Percentiles rank a stretch among this genome's conserved stretches.
These are phyloP conservation scores for Aspergillus oerlinghausenensis DNA, from an alignment of 2,329 filamentous ascomycete species.

Conservation along the genomic window DNA sequence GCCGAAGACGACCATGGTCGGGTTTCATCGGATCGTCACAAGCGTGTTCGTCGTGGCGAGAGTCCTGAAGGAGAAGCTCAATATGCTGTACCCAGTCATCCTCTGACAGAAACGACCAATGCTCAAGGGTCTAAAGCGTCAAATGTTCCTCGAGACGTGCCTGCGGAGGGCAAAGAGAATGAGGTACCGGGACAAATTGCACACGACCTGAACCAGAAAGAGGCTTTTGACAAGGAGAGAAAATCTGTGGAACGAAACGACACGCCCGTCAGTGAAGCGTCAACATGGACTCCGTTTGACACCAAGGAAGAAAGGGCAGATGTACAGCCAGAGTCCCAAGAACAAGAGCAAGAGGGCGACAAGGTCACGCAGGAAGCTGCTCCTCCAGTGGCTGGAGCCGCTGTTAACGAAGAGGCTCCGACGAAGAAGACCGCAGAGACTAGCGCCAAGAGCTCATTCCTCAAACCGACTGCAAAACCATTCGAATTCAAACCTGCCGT, in stretches of 20 bases:
- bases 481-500: slow-evolving; percentile 53
- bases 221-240: slow-evolving; percentile 38
- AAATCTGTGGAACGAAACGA: slow-evolving; percentile 22
- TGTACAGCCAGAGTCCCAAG: slow-evolving; percentile 44
- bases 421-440: slow-evolving; percentile 19
- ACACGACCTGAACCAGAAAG: slow-evolving; percentile 21
- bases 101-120: slow-evolving; percentile 31
- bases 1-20: slow-evolving; percentile 56
- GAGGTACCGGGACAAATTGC: slow-evolving; percentile 38
- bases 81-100: slow-evolving; percentile 56
- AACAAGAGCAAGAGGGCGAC: slow-evolving; percentile 7
- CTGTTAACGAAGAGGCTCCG: slow-evolving; percentile 11
- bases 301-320: slow-evolving; percentile 47
- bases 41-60: slow-evolving; percentile 64
- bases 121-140: slow-evolving; percentile 20
- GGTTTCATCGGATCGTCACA: slow-evolving; percentile 65
- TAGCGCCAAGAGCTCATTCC: slow-evolving; percentile 46
- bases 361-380: slow-evolving; percentile 3
- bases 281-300: slow-evolving; percentile 59
- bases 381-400: neutral
- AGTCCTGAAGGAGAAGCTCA: slow-evolving; percentile 69
- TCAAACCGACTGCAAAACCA: slow-evolving; percentile 67
- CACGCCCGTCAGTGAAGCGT: slow-evolving; percentile 33
- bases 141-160: slow-evolving; percentile 17
- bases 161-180: slow-evolving; percentile 36